phyloP scores from a whole-genome alignment of 805 yeast genomes.

The Kodamaea hsintzibuensis region DNA sequence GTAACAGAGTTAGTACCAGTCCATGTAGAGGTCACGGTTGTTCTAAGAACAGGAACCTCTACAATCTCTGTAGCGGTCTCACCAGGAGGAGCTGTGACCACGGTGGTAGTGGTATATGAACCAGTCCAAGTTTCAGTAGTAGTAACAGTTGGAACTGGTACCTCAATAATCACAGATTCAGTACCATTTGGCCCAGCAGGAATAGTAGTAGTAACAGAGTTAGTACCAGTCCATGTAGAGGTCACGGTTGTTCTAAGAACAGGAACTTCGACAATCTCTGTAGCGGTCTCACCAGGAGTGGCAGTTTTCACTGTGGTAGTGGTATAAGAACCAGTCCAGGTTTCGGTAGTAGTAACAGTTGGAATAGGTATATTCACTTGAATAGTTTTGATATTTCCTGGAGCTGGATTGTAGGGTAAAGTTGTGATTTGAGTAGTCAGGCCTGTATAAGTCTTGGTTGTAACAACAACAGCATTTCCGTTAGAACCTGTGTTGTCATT shows the following conservation, averaged over 20 bases:
- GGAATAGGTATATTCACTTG: slow-evolving; percentile 17
- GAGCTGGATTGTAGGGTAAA: slow-evolving; percentile 7
- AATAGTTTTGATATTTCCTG: slow-evolving; percentile 15
- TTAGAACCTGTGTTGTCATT: slow-evolving; percentile 9
- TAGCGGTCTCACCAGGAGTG: slow-evolving; percentile 4
- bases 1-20: not conserved
- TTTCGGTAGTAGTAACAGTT: slow-evolving; percentile 15
- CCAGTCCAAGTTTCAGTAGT: slow-evolving; percentile 8
- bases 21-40: not conserved
- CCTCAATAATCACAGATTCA: slow-evolving; percentile 9
- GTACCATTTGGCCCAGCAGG: slow-evolving; percentile 1
- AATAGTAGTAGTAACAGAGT: not conserved
- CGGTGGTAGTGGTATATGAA: slow-evolving; percentile 4
- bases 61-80: slow-evolving; percentile 14
- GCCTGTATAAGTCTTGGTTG: slow-evolving; percentile 18
- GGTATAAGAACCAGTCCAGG: slow-evolving; percentile 12
- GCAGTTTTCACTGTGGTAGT: slow-evolving; percentile 4
- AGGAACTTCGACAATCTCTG: slow-evolving; percentile 1
- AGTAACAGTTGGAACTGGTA: slow-evolving; percentile 6
- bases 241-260: slow-evolving; percentile 11
- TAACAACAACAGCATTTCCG: slow-evolving; percentile 10
- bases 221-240: slow-evolving; percentile 12
- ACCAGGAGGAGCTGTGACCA: slow-evolving; percentile 5
- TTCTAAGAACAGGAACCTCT: slow-evolving; percentile 9
- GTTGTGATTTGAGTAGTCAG: slow-evolving; percentile 10